Evolutionary conservation across 2,329 filamentous ascomycete species (phyloP).

Genomic region (Akanthomyces muscarius): DNA sequence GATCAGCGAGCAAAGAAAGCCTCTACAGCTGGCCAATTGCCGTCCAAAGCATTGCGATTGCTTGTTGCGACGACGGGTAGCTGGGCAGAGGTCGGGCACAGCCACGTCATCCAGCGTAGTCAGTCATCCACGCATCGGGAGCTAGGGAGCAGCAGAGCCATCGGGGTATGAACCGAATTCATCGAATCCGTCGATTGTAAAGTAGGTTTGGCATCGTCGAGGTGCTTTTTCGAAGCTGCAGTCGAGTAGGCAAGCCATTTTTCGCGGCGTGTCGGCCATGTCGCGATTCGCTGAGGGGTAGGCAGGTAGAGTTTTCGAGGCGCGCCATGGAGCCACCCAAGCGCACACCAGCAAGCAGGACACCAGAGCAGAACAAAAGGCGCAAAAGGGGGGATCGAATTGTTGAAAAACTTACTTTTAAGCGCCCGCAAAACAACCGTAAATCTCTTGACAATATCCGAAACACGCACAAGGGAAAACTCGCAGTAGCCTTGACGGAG

Average conservation of each 20-base stretch:
- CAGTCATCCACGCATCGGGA: background rate
- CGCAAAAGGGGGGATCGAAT: background rate
- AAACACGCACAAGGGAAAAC: slow-evolving; percentile 47
- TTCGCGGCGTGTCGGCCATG: slow-evolving; percentile 2
- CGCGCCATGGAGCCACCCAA: slow-evolving; percentile 18
- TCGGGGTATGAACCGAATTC: background rate
- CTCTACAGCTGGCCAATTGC: background rate
- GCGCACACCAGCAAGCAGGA: slow-evolving; percentile 22
- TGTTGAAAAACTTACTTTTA: slow-evolving; percentile 46
- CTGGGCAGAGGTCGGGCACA: background rate
- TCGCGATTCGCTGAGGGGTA: slow-evolving; percentile 19
- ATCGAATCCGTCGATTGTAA: background rate
- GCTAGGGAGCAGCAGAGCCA: background rate
- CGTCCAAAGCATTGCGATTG: background rate
- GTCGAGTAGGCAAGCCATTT: background rate
- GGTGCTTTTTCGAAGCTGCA: background rate
- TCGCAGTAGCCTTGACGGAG: slow-evolving; percentile 33
- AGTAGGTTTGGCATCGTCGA: background rate
- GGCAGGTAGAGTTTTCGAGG: slow-evolving; percentile 17
- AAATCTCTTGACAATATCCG: slow-evolving; percentile 41
- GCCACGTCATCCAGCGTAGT: slow-evolving; percentile 10
- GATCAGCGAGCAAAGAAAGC: background rate
- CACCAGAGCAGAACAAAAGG: slow-evolving; percentile 19
- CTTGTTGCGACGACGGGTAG: background rate
- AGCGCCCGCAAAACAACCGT: slow-evolving; percentile 48